Evolutionary conservation across 2,329 filamentous ascomycete species (phyloP).

Genomic region (Chrysoporthe deuterocubensis): DNA sequence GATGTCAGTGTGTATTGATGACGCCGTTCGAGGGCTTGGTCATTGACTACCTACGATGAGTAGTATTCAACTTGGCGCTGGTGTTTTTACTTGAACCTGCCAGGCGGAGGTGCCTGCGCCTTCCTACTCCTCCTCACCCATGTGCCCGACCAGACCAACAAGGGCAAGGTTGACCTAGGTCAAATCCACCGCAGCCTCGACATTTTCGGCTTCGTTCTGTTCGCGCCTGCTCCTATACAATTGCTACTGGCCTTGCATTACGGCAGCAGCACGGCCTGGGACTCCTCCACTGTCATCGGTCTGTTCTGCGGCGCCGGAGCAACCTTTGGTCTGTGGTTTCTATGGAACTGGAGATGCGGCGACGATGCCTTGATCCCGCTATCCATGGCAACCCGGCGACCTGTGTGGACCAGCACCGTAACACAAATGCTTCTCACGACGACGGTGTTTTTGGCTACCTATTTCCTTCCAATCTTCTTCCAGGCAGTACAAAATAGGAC

Average conservation of each 20-base stretch:
- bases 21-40: too few relatives aligned
- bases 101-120: neutral
- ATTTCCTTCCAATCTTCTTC: slow-evolving; percentile 10
- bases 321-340: neutral
- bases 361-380: slow-evolving; percentile 9
- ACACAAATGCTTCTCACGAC: too few relatives aligned
- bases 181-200: neutral
- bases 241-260: slow-evolving; percentile 7
- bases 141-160: too few relatives aligned
- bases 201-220: neutral
- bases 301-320: neutral
- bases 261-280: neutral
- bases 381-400: neutral
- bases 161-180: too few relatives aligned
- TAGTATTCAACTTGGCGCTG: neutral
- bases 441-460: neutral
- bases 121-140: neutral
- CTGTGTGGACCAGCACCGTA: slow-evolving; percentile 9
- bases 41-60: neutral
- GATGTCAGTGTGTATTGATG: too few relatives aligned
- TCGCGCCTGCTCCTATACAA: neutral
- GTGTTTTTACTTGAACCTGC: slow-evolving; percentile 12
- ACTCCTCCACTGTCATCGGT: slow-evolving; percentile 4
- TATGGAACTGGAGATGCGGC: slow-evolving; percentile 5
- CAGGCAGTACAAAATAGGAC: slow-evolving; percentile 5